A percentile compares a stretch with the other conserved stretches of the same genome.
Evolutionary conservation across 192 early-diverging fungal genomes (phyloP).

Genomic region (Rhizophagus prolifer): DNA sequence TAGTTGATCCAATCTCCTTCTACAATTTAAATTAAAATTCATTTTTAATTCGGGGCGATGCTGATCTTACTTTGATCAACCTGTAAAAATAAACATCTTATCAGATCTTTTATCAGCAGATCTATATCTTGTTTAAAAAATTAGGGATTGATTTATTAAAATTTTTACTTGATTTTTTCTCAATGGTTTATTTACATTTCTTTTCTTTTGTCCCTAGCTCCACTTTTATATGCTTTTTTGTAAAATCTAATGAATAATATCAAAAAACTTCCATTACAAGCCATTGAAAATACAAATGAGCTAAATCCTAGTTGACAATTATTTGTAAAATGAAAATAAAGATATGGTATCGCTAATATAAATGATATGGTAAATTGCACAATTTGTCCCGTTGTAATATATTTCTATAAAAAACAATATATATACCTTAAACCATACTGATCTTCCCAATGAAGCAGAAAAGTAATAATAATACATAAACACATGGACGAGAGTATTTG

Average conservation of each 20-base stretch:
- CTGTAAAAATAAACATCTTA: too few species aligned
- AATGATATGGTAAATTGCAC: conserved; percentile 50
- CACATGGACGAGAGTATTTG: conserved; percentile 49
- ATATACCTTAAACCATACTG: conserved; percentile 51
- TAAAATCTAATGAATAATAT: conserved; percentile 50
- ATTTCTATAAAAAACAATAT: too few species aligned
- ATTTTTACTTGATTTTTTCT: not conserved
- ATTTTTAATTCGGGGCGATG: not conserved
- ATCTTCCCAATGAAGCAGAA: conserved; percentile 38
- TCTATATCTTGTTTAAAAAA: too few species aligned
- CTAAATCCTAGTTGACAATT: conserved; percentile 34
- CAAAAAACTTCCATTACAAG: conserved; percentile 44
- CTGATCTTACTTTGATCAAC: too few species aligned
- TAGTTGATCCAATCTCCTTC: conserved; percentile 7
- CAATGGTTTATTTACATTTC: not conserved
- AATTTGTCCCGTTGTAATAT: conserved; percentile 48
- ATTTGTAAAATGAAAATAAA: conserved; percentile 44
- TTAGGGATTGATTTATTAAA: not conserved
- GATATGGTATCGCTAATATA: conserved; percentile 39
- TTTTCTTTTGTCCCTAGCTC: not conserved
- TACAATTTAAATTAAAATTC: not conserved
- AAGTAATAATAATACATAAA: conserved; percentile 60
- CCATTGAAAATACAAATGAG: conserved; percentile 45
- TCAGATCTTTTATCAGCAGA: too few species aligned
- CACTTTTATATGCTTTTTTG: conserved; percentile 30